Conservation (phyloP, 306 rosid genomes). For the Alnus rubra region DNA sequence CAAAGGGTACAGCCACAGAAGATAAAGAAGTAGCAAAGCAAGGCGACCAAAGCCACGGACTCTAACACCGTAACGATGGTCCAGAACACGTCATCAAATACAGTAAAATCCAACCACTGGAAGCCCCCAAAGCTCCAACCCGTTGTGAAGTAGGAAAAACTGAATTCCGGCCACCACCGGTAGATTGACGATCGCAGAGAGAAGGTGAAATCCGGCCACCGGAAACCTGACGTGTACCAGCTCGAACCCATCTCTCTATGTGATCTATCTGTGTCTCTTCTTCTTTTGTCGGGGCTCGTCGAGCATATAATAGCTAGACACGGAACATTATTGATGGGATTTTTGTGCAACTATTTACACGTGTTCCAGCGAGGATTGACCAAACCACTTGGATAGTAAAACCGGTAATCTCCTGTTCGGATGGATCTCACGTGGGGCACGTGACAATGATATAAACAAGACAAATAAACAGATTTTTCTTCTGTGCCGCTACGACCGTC, state of each 20-base stretch:
- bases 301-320: not conserved
- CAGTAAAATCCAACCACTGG: constrained; percentile 36
- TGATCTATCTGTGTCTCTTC: not conserved
- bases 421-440: not conserved
- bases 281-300: constrained; percentile 1
- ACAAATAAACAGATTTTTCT: no score
- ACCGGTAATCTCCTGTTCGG: not conserved
- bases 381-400: not conserved
- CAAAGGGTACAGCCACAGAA: constrained; percentile 63
- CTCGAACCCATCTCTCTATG: constrained; percentile 11
- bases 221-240: constrained; percentile 41
- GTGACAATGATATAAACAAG: not conserved
- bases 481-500: no score
- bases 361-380: constrained; percentile 6
- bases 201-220: constrained; percentile 43
- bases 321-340: not conserved
- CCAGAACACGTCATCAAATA: constrained; percentile 53
- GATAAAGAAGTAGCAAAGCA: constrained; percentile 59
- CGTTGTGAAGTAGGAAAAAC: constrained; percentile 35
- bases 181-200: constrained; percentile 26
- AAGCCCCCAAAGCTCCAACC: constrained; percentile 37
- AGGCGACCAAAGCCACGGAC: constrained; percentile 46
- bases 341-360: not conserved
- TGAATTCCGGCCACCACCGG: constrained; percentile 46
- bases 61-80: constrained; percentile 38